Evolutionary conservation across 2,329 filamentous ascomycete species (phyloP), one percentile per base, ranked within the genome.

Genomic region (Stagonosporopsis rhizophila): DNA sequence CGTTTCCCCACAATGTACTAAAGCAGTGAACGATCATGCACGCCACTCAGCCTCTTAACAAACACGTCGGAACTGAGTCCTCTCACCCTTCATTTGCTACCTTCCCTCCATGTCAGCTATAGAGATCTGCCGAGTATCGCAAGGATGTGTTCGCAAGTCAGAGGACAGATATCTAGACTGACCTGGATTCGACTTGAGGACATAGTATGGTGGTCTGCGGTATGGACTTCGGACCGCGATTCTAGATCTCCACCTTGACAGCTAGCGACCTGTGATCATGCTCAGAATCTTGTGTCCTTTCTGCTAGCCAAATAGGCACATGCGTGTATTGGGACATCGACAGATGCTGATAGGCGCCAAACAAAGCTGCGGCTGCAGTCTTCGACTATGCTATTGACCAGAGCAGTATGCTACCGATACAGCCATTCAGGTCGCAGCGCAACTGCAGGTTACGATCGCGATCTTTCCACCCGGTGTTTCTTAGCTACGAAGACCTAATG

Each of bases 1-100:
- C 47, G 23, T 51, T 51, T 45, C 41, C 41, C 45, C 52, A 56
- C 27, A 41, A 20, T 22, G 14, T 41, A 35, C 52, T 51, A 56
- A 12, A 45, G 25, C 12, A 9, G 11, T 27, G 46, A 39, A 35
- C 25, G 25, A 28, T 39, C 30, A 28, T 40, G 45, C 23, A 25
- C 25, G 25, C 45, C 28, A 41, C 45, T 56, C 52, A 50, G 52
- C 40, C 45, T 49, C 46, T 37, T 15, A 4, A 35, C 34, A 50
- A 35, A 20, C 40, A 27, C 25, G 17, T 19, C 52, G 52, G 52
- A 56, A 41, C 15, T 28, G 15, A 11, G 3, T 4, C 15, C 41
- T 35, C 30, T 19, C 14, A 14, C 20, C n/a, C 19, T 28, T 20
- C 22, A 15, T 37, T n/a, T 30, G 32, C n/a, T 37, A n/a, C 25